Percentiles rank a stretch among this genome's conserved stretches.
phyloP scores from a whole-genome alignment of 139 green algal species.

The Dunaliella sp. region DNA sequence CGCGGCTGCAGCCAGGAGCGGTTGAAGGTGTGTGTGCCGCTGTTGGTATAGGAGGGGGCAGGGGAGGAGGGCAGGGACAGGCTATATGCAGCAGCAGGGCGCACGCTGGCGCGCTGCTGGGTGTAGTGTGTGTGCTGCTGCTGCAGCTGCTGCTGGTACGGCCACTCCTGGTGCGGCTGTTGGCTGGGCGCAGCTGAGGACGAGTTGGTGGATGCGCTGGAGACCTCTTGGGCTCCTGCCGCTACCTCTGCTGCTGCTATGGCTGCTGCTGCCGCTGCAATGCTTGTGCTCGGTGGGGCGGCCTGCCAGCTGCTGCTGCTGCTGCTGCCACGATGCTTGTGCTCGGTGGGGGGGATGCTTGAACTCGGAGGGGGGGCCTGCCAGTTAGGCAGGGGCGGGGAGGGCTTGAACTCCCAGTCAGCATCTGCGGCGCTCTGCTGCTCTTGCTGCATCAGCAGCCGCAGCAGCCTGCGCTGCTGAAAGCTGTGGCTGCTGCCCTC shows the following conservation, averaged over 20 bases:
- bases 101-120: background rate
- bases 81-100: background rate
- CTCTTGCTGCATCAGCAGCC: no score
- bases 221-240: no score
- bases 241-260: background rate
- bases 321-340: background rate
- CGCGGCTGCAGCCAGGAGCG: background rate
- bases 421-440: background rate
- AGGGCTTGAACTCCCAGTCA: background rate
- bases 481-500: background rate
- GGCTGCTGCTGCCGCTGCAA: background rate
- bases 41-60: conserved; percentile 1
- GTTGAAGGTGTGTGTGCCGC: background rate
- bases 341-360: background rate
- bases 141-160: background rate
- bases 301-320: background rate
- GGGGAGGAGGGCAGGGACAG: background rate
- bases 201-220: no score
- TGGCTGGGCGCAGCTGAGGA: no score
- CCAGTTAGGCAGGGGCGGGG: background rate
- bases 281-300: background rate
- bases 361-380: background rate
- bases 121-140: background rate
- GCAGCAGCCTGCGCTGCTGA: no score
- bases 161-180: background rate